Base-by-base conservation (phyloP, 139 green algal genomes). In the Chlamydomonas schloesseri region DNA sequence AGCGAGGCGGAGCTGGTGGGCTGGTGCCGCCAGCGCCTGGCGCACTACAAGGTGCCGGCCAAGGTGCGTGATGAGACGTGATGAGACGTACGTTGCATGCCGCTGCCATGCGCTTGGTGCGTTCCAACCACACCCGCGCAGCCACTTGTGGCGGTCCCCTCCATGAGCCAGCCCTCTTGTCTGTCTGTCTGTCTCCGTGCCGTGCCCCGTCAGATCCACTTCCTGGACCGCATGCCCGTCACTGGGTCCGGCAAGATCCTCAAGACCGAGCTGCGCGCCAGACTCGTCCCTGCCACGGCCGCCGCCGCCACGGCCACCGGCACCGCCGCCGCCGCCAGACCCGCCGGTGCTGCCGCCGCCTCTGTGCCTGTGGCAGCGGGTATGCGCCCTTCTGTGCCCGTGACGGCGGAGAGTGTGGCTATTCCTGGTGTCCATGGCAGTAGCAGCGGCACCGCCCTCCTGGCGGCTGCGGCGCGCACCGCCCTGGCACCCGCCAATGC, bases 201-300 rank as follows among this genome's bases (percentile, higher is more conserved):
- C 18, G 33, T 58, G 9, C 26, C 47, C 58, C 13, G 75, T 1
- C 83, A 89, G 72, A 77, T 98, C n/a, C 86, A 93, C 71, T 36
- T 98, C 36, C 37, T 98, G 50, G 89, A 92, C 13, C 57, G 64
- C 9, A 90, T 98, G 89, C 96, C 96, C 36, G 93, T 87, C 20
- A 98, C 93, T 24, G 95, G 94, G 3, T 97, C 94, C 53, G 96
- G 96, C n/a, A 98, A 98, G 85, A 92, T 98, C 15, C 84, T 97
- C 24, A 98, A 98, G 81, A 95, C 93, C 0, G 85, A 92, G 83
- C 91, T 98, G 0, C 75, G 94, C 20, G 53, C 71, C 33, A 76
- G 85, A 75, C 90, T 93, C 69, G 36, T 26, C 31, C 28, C 58
- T 0, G 31, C 60, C 6, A 11, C 65, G 3, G 15, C 76, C 0